phyloP scores from a whole-genome alignment of 192 early-diverging fungal genomes.

The Entomortierella beljakovae region DNA sequence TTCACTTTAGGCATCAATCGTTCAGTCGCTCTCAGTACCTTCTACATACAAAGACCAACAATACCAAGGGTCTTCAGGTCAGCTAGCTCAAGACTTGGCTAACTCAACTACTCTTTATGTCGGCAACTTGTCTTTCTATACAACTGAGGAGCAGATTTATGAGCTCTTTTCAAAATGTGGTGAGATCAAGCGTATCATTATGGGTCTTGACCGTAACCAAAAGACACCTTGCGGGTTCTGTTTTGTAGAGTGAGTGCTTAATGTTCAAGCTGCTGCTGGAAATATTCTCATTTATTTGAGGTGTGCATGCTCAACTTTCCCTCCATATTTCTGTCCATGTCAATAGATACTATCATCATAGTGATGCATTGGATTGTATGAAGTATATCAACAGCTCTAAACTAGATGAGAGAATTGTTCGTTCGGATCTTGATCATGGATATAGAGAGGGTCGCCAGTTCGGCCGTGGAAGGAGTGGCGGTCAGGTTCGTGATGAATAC shows the following conservation, averaged over 20 bases:
- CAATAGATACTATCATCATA: constrained; percentile 86
- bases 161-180: constrained; percentile 96
- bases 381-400: constrained; percentile 95
- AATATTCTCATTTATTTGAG: neutral
- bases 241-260: constrained; percentile 91
- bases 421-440: constrained; percentile 96
- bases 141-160: constrained; percentile 98
- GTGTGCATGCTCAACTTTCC: neutral
- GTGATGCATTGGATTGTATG: constrained; percentile 94
- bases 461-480: constrained; percentile 94
- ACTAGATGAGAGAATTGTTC: constrained; percentile 94
- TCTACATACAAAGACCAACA: constrained; percentile 89
- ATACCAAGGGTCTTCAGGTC: constrained; percentile 70
- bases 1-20: constrained; percentile 46
- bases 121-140: constrained; percentile 98
- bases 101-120: constrained; percentile 91
- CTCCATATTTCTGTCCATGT: neutral
- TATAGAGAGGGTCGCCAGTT: constrained; percentile 93
- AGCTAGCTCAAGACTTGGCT: constrained; percentile 64
- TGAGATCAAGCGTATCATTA: constrained; percentile 99
- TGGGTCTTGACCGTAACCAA: constrained; percentile 93
- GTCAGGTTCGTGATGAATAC: constrained; percentile 96
- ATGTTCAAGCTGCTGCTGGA: neutral
- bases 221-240: constrained; percentile 99
- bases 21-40: constrained; percentile 67